Percentiles rank a stretch among this genome's conserved stretches.
Conservation (phyloP, 192 early-diverging fungal species). For the Chytriomyces confervae region DNA sequence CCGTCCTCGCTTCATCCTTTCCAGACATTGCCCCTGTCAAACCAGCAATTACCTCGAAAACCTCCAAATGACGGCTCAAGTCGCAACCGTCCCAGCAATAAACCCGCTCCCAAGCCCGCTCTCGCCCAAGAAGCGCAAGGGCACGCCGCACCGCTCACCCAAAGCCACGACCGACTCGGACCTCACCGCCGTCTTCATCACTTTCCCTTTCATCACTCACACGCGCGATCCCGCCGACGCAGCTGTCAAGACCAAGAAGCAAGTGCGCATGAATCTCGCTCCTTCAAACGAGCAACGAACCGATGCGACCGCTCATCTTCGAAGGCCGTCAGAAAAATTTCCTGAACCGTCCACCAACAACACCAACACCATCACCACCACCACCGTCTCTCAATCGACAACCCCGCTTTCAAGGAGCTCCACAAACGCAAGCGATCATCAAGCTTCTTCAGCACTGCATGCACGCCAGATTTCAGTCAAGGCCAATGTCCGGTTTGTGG, state of each 20-base stretch:
- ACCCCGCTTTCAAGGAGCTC: no score
- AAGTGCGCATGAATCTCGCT: no score
- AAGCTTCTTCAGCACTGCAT: not conserved
- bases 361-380: not conserved
- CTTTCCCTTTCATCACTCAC: conserved; percentile 12
- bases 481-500: conserved; percentile 13
- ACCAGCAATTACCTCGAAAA: no score
- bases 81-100: no score
- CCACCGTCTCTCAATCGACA: not conserved
- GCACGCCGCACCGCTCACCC: conserved; percentile 3
- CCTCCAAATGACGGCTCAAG: no score
- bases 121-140: conserved; percentile 8
- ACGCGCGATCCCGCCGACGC: not conserved
- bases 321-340: conserved; percentile 2
- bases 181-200: conserved; percentile 16
- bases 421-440: not conserved
- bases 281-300: no score
- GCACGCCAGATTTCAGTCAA: not conserved
- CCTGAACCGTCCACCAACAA: not conserved
- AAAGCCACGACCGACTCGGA: not conserved
- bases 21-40: no score
- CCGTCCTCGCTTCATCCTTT: no score
- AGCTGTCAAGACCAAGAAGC: not conserved
- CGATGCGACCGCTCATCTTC: no score
- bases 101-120: not conserved